Evolutionary conservation across 2,329 filamentous ascomycete genomes (phyloP), one percentile per base, ranked within the genome.

Genomic region (Endoconidiophora laricicola): DNA sequence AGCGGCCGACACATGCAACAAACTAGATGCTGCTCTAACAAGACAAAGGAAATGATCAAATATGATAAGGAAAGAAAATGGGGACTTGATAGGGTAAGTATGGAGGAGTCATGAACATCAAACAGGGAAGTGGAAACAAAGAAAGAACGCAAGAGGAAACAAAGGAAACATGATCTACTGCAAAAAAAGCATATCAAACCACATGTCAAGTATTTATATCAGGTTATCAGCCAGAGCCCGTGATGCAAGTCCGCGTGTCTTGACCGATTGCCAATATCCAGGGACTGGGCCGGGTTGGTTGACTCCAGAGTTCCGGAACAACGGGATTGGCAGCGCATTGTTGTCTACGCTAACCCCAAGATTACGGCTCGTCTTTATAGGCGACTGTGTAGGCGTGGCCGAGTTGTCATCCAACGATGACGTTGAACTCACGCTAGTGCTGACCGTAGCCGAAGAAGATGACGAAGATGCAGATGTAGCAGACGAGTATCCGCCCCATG

Each of bases 221-320:
- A 49, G 46, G 16, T 29, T 48, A 16, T 52, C 50, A 3, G 37
- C 40, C 23, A 49, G 16, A n/a, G 50, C 46, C 44, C 42, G 46
- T 16, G 50, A 14, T 29, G 50, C 50, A 40, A 44, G 24, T 29
- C 52, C 44, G 5, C 44, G 43, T 5, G 43, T 29, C 40, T 46
- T 50, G 6, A 41, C 52, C 7, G 39, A 29, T 29, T 18, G n/a
- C 52, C 47, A 50, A 26, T 90, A 82, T 0, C 85, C 84, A 0
- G 82, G 76, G 41, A 91, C 81, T 0, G 77, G 71, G 0, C 85
- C 85, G 1, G 76, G 72, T 60, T 90, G 85, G 58, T 91, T 91
- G 60, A 91, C 86, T 0, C 85, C 85, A 1, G 83, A 75, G 3
- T 74, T 65, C 41, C 84, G 70, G 41, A 67, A 67, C 33, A 65